Evolutionary conservation across 306 rosid genomes (phyloP), one percentile per base, ranked within the genome.

Genomic region (Trichosanthes truncata): DNA sequence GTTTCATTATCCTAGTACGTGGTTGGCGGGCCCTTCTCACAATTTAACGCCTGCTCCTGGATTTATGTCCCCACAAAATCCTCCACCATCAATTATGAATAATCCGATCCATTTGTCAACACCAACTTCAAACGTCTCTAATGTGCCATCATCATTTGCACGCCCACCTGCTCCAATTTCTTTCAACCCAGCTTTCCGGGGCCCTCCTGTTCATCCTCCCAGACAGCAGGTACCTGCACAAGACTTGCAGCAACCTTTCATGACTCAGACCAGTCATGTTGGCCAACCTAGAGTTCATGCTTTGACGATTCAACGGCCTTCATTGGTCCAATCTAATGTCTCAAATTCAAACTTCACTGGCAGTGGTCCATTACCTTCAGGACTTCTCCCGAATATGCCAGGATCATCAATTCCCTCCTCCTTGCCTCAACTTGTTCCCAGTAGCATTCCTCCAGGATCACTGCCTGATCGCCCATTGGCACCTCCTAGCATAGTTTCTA

Each of bases 241-340:
- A 69, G 74, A 80, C 75, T 65, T 79, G 14, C 92, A 87, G 82
- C 89, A 86, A 66, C 51, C 90, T 6, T 89, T 79, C 78, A 82
- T 87, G 85, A 46, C 82, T 79, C 94, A 87, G 62, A 56, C 46
- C 74, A 73, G 60, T 78, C 87, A 84, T 61, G 48, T 72, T 82
- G 88, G 91, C n/a, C 83, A 80, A n/a, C 86, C 83, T 8, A 83
- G 93, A 85, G 84, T 83, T 87, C 83, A 84, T 73, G 86, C 90
- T 77, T 40, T 76, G 67, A 4, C 79, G 33, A 72, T 84, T 77
- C 77, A 82, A 41, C 94, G 82, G 80, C 82, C 85, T 74, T 63
- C 88, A 52, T 80, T 84, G 11, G 86, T 82, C 78, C 85, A 82
- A 72, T 73, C 89, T 66, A 83, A 79, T 84, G 77, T 81, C 83